These are phyloP conservation scores for Capsicum chinense DNA, from an alignment of 257 asterid species.

Conservation along the genomic window DNA sequence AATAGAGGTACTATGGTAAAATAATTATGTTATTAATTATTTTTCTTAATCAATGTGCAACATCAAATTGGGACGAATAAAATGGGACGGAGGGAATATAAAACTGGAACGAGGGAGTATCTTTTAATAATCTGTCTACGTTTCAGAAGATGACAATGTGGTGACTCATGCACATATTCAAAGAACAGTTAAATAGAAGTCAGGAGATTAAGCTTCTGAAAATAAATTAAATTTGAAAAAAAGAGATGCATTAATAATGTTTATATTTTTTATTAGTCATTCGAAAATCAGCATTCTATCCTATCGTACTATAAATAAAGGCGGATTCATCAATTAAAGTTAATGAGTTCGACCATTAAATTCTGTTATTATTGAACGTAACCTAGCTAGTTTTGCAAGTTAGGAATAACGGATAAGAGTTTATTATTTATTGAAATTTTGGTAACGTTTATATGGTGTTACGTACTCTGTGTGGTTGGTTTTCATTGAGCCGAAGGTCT, in stretches of 20 bases:
- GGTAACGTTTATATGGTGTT: not conserved
- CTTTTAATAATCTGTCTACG: not conserved
- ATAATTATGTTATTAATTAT: no score
- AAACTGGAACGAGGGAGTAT: not conserved
- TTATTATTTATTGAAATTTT: not conserved
- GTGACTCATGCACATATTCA: conserved; percentile 3
- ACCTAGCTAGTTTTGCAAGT: not conserved
- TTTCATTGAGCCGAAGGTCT: not conserved
- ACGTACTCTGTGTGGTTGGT: not conserved
- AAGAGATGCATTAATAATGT: not conserved
- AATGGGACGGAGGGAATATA: not conserved
- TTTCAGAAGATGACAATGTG: conserved; percentile 23
- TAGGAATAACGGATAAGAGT: not conserved
- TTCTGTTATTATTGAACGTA: not conserved
- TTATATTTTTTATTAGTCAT: not conserved
- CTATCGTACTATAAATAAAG: not conserved
- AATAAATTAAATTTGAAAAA: not conserved
- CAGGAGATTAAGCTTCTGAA: not conserved
- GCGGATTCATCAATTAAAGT: not conserved
- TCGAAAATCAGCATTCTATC: not conserved
- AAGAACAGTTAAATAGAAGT: not conserved
- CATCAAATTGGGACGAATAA: no score
- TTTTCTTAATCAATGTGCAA: no score
- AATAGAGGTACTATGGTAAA: no score
- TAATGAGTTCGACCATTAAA: not conserved